These are phyloP conservation scores for Nakazawaea ernobii DNA, from an alignment of 805 yeast species.

Conservation along the genomic window DNA sequence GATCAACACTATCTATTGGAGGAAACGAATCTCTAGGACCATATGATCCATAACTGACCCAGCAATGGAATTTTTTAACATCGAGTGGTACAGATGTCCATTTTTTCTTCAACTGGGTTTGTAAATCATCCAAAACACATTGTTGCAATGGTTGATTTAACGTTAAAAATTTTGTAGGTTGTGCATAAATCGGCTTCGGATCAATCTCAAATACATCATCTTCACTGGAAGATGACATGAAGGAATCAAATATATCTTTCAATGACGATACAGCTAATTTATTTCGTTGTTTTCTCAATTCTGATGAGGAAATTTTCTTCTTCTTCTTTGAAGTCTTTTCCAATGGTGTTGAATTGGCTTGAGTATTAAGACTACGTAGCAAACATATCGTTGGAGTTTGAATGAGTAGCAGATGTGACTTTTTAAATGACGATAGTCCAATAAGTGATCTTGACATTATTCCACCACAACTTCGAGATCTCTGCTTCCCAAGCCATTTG, in stretches of 20 bases:
- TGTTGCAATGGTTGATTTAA: slow-evolving; percentile 55
- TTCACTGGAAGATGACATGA: slow-evolving; percentile 20
- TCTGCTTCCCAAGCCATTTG: no score
- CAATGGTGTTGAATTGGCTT: not conserved
- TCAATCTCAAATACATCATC: slow-evolving; percentile 30
- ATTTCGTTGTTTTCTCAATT: slow-evolving; percentile 24
- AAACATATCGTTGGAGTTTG: no score
- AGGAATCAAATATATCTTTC: slow-evolving; percentile 30
- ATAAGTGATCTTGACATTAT: no score
- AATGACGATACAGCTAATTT: slow-evolving; percentile 33
- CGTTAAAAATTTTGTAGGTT: slow-evolving; percentile 21
- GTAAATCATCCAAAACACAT: slow-evolving; percentile 42
- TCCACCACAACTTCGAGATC: no score
- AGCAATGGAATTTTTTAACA: slow-evolving; percentile 53
- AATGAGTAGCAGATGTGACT: not conserved
- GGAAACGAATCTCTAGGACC: slow-evolving; percentile 60
- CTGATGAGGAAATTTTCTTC: slow-evolving; percentile 19
- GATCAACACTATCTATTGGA: slow-evolving; percentile 32
- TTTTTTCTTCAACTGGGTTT: slow-evolving; percentile 35
- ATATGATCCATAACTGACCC: slow-evolving; percentile 63
- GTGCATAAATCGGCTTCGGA: slow-evolving; percentile 24
- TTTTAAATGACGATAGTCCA: no score
- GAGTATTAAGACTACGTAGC: no score
- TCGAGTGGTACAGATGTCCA: slow-evolving; percentile 49
- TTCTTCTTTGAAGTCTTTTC: slow-evolving; percentile 16